Evolutionary conservation across 2,329 filamentous ascomycete species (phyloP).

Genomic region (Claviceps digitariae): DNA sequence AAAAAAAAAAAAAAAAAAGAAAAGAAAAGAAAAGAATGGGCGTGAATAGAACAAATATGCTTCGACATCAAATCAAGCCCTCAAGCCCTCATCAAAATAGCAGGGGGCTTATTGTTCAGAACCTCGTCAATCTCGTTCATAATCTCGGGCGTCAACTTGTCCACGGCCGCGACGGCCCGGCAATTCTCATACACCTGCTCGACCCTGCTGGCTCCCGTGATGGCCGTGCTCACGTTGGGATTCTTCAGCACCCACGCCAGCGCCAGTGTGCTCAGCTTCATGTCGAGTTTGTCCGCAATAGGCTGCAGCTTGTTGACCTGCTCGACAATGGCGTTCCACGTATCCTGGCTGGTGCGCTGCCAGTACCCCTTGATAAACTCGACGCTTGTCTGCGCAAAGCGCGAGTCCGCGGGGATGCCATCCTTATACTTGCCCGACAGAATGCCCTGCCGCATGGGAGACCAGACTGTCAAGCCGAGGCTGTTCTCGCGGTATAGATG

Average conservation of each 20-base stretch:
- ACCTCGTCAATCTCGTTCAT: conserved; percentile 46
- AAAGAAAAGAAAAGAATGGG: too few species aligned
- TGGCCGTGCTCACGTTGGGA: conserved; percentile 46
- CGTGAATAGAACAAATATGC: too few species aligned
- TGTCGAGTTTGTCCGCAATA: conserved; percentile 50
- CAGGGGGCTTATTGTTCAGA: conserved; percentile 43
- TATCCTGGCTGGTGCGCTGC: conserved; percentile 35
- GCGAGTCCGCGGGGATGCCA: conserved; percentile 45
- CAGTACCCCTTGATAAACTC: conserved; percentile 41
- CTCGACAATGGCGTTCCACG: conserved; percentile 42
- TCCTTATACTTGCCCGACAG: conserved; percentile 56
- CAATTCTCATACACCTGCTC: conserved; percentile 49
- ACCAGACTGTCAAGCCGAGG: conserved; percentile 49
- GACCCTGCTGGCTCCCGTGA: conserved; percentile 43
- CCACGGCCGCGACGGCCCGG: conserved; percentile 35
- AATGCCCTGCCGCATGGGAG: conserved; percentile 43
- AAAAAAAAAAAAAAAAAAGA: too few species aligned
- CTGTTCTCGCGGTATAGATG: conserved; percentile 47
- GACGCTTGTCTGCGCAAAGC: conserved; percentile 41
- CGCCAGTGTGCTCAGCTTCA: conserved; percentile 42
- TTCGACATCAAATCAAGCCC: background rate
- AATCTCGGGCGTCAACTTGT: conserved; percentile 45
- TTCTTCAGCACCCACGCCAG: conserved; percentile 52
- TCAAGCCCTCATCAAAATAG: conserved; percentile 22
- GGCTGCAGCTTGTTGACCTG: conserved; percentile 46